A percentile compares a stretch with the other conserved stretches of the same genome.
Conservation (phyloP, 441 rosid species). For the Theobroma grandiflorum region DNA sequence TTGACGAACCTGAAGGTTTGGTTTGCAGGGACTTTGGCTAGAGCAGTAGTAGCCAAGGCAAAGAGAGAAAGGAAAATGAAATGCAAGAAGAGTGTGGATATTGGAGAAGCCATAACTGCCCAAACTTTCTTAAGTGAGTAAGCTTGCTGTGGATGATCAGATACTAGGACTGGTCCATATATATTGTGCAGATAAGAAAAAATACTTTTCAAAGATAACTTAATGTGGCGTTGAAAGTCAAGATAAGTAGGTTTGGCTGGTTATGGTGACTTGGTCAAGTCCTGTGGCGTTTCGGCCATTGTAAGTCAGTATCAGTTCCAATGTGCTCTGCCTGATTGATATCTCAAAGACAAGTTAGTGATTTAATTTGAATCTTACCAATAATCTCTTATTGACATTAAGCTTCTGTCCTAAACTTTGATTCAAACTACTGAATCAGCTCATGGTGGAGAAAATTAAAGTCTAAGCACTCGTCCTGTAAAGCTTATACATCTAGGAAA, state of each 20-base stretch:
- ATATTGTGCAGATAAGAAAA: background rate
- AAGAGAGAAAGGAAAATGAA: background rate
- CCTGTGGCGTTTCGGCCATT: background rate
- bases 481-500: background rate
- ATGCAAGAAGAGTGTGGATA: background rate
- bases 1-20: constrained; percentile 51
- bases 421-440: background rate
- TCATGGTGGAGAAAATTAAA: background rate
- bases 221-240: background rate
- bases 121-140: background rate
- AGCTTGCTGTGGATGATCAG: background rate
- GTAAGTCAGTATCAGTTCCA: background rate
- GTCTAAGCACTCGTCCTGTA: background rate
- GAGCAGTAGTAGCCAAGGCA: constrained; percentile 30
- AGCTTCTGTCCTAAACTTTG: too few relatives aligned
- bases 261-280: background rate
- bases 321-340: background rate
- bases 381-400: too few relatives aligned
- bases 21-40: constrained; percentile 30
- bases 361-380: too few relatives aligned
- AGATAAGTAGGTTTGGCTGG: background rate
- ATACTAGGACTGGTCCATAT: background rate
- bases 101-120: background rate
- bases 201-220: background rate
- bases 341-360: background rate